A percentile compares a stretch with the other conserved stretches of the same genome.
These are phyloP conservation scores for Ogataea pilisensis DNA, from an alignment of 805 yeast genomes.

Conservation along the genomic window DNA sequence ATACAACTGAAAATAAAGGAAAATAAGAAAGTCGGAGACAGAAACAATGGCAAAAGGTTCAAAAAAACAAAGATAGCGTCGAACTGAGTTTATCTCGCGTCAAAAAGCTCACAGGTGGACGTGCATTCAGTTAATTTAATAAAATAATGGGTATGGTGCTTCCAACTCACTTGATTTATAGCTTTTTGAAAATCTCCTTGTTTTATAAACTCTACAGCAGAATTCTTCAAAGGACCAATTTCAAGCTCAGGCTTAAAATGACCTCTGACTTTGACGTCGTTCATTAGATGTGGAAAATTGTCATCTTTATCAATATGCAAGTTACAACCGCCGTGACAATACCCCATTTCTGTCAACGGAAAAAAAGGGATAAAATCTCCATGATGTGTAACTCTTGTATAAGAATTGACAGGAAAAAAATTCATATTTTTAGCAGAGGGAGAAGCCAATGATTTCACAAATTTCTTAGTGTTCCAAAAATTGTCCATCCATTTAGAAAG, in stretches of 20 bases:
- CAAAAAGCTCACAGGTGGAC: neutral
- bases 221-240: no score
- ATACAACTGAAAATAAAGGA: no score
- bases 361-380: constrained; percentile 55
- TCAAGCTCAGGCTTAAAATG: constrained; percentile 8
- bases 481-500: constrained; percentile 51
- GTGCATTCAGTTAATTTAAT: constrained; percentile 1
- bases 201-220: neutral
- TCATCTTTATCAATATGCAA: constrained; percentile 37
- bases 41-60: no score
- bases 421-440: neutral
- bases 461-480: constrained; percentile 45
- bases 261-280: constrained; percentile 17
- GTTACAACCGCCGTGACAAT: constrained; percentile 48
- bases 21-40: no score
- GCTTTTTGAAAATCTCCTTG: neutral
- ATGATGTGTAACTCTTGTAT: constrained; percentile 52
- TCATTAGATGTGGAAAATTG: constrained; percentile 27
- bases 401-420: constrained; percentile 30
- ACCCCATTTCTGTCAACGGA: constrained; percentile 46
- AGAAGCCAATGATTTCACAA: no score
- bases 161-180: constrained; percentile 1
- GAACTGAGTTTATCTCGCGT: no score
- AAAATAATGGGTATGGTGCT: constrained; percentile 10
- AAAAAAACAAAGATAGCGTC: no score